These are phyloP conservation scores for Solanum hybrid DNA, from an alignment of 305 asterid species.

Conservation along the genomic window DNA sequence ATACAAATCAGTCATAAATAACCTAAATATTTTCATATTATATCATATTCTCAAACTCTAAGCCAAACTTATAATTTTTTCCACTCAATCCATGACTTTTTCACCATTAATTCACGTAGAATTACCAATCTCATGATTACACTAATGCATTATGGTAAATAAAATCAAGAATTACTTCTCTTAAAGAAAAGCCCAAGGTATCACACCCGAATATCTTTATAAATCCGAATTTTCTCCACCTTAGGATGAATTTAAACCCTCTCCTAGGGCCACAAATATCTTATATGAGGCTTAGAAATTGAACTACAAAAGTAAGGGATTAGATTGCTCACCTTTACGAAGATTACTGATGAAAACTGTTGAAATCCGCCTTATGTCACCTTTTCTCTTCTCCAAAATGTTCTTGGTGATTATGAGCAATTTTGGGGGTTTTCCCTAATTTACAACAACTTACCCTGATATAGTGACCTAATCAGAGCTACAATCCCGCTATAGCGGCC, in stretches of 20 bases:
- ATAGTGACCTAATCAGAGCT: neutral
- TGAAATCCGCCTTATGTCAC: neutral
- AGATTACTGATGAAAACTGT: too few relatives aligned
- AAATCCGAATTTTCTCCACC: too few relatives aligned
- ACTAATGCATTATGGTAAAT: neutral
- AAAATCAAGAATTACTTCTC: neutral
- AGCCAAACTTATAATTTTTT: neutral
- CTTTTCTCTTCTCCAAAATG: neutral
- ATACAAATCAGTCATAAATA: neutral
- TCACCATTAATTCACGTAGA: neutral
- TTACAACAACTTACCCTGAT: neutral
- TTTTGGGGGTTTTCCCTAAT: neutral
- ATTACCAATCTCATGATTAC: too few relatives aligned
- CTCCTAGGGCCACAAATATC: neutral
- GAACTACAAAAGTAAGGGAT: neutral
- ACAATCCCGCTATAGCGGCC: neutral
- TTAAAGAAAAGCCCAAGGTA: neutral
- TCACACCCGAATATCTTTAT: neutral
- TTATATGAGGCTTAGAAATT: neutral
- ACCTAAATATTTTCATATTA: too few relatives aligned
- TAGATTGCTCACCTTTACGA: neutral
- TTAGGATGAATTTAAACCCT: neutral
- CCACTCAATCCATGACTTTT: neutral
- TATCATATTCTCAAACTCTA: too few relatives aligned
- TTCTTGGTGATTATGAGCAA: neutral